Base-by-base conservation (phyloP, 2,329 filamentous ascomycete genomes). In the Aspergillus fischeri region DNA sequence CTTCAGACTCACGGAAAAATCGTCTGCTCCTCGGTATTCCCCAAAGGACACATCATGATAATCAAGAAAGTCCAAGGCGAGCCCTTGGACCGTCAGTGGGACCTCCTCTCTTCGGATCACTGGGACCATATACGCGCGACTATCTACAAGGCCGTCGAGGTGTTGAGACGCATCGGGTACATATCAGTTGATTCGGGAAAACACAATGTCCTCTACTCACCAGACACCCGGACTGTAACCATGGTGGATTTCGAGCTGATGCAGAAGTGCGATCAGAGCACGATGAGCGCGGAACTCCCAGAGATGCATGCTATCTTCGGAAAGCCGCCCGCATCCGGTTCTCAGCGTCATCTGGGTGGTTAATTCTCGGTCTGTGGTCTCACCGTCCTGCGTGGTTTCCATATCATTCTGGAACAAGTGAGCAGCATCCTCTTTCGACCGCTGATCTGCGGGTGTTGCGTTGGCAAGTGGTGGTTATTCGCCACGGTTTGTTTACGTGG, bases 161-260 rank as follows among this genome's bases (percentile, higher is more conserved):
- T 48, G 3, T 38, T 25, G 10, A 42, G 38, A 45, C 7, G 7
- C 4, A 11, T 53, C 27, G 42, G 25, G 14, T 25, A 28, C 5
- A 8, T 47, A 3, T 6, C 11, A 20, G 35, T 53, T 11, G 51
- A 53, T 35, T 45, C 10, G 25, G 28, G 55, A 35, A 8, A 47
- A n/a, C 55, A 51, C 27, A 51, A 57, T 47, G 38, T 57, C 5
- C 35, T 57, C 10, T 53, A 51, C 28, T 17, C 42, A 14, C 35
- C 45, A 14, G 20, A 1, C 24, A 53, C 24, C 1, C 20, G 25
- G 4, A 17, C 29, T 24, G 38, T 57, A 2, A 57, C 51, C 6
- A 45, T 57, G 47, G 35, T 57, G 21, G 47, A 57, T 14, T 57
- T 53, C 20, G 55, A 57, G 21, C 20, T 53, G 11, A 57, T 57